phyloP scores from a whole-genome alignment of 129 eudicot species.

The Logfia minima region DNA sequence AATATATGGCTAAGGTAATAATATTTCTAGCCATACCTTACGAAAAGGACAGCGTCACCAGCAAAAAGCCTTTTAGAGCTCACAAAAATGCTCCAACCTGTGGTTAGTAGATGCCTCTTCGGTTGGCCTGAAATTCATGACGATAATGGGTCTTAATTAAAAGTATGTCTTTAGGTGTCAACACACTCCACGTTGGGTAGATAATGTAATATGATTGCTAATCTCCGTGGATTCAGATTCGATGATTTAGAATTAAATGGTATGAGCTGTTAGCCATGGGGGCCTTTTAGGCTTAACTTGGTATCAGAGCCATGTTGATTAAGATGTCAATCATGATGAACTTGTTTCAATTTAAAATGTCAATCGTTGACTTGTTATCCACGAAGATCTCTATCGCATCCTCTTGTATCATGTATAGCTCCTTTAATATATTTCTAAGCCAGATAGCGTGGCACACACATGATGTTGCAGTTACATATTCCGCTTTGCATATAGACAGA shows the following conservation, averaged over 20 bases:
- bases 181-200: not conserved
- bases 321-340: too few species aligned
- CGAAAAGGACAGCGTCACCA: constrained; percentile 81
- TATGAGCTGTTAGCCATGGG: not conserved
- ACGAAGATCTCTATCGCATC: too few species aligned
- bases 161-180: not conserved
- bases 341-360: too few species aligned
- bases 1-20: not conserved
- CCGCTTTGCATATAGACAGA: too few species aligned
- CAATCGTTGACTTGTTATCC: too few species aligned
- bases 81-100: constrained; percentile 95
- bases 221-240: not conserved
- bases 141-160: not conserved
- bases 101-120: constrained; percentile 85
- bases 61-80: constrained; percentile 88
- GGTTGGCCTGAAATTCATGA: constrained; percentile 74
- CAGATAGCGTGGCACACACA: too few species aligned
- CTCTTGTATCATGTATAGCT: too few species aligned
- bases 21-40: constrained; percentile 46
- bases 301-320: too few species aligned
- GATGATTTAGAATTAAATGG: not conserved
- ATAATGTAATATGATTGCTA: not conserved
- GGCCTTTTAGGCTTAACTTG: too few species aligned
- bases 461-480: too few species aligned
- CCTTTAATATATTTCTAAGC: too few species aligned